phyloP scores from a whole-genome alignment of 257 asterid species.

The Anisodus acutangulus region DNA sequence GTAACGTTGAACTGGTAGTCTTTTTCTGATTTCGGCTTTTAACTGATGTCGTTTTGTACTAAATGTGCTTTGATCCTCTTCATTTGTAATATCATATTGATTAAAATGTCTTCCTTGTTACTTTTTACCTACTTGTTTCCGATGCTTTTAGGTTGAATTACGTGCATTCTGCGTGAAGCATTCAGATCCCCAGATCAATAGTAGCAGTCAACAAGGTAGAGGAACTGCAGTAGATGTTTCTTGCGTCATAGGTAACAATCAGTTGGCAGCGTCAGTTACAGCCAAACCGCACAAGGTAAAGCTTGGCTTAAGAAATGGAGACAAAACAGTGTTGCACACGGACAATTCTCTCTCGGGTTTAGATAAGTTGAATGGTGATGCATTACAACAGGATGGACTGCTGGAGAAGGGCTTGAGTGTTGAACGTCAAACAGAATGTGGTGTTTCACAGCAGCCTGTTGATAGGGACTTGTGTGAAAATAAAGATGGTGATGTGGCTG shows the following conservation, averaged over 20 bases:
- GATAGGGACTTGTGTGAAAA: slow-evolving; percentile 41
- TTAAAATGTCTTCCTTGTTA: slow-evolving; percentile 26
- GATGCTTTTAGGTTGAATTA: slow-evolving; percentile 73
- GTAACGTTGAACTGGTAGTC: neutral
- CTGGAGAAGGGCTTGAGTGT: slow-evolving; percentile 43
- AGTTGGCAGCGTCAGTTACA: slow-evolving; percentile 32
- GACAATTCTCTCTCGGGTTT: slow-evolving; percentile 40
- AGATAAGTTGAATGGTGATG: slow-evolving; percentile 49
- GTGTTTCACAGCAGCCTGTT: slow-evolving; percentile 42
- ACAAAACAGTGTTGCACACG: slow-evolving; percentile 41
- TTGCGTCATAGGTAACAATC: slow-evolving; percentile 43
- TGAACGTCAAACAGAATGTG: slow-evolving; percentile 49
- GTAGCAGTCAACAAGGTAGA: slow-evolving; percentile 51
- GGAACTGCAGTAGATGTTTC: slow-evolving; percentile 50
- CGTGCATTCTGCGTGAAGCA: slow-evolving; percentile 96
- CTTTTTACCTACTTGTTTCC: slow-evolving; percentile 29
- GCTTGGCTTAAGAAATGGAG: slow-evolving; percentile 42
- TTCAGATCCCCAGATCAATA: slow-evolving; percentile 63
- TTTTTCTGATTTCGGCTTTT: neutral
- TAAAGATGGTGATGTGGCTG: slow-evolving; percentile 45
- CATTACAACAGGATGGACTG: slow-evolving; percentile 45
- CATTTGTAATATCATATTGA: neutral
- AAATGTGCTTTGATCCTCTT: slow-evolving; percentile 30
- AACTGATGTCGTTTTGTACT: neutral
- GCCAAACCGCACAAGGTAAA: slow-evolving; percentile 39